Base-by-base conservation (phyloP, 768 basidiomycete species). In the Lentinula guzmanii region DNA sequence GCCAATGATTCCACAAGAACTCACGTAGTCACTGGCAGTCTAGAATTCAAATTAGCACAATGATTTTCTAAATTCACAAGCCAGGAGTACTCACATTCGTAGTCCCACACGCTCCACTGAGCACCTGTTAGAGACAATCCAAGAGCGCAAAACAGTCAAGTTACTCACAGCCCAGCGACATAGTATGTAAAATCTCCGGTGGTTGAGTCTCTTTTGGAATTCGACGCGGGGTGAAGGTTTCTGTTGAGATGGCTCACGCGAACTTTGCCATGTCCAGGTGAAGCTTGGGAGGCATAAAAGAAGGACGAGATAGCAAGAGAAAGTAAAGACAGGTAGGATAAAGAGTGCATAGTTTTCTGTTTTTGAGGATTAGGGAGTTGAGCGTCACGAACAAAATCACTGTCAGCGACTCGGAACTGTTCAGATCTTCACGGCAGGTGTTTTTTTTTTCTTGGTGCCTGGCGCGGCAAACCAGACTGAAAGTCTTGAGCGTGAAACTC, bases 101-200 rank as follows among this genome's bases (percentile, higher is more conserved):
- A 18, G 63, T 64, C 34, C 76, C 76, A 61, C 80, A 82, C 4
- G 80, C 79, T 52, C 79, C 80, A 58, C 80, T 81, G 56, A 10
- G 21, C n/a, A 5, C 18, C 11, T 0, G 41, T 54, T 58, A 64
- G 62, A 48, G 7, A 24, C 5, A 48, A 11, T 10, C 9, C 2
- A 43, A n/a, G 13, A 48, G 4, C n/a, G 6, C 5, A 28, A 18
- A 21, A 9, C 46, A 24, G 5, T 18, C 4, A 21, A 48, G 21
- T 10, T 1, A 48, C 46, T 48, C 46, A 48, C 46, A 48, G 11
- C 21, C 41, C 31, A 55, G 46, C 35, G n/a, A 35, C 48, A 15
- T 52, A 43, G 10, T 57, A 57, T 31, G 35, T 16, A 3, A 59
- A 62, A 33, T 39, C 50, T 45, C 61, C 59, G 7, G 62, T 42